These are phyloP conservation scores for Heracleum sosnowskyi DNA, from an alignment of 129 eudicot genomes.

Conservation along the genomic window DNA sequence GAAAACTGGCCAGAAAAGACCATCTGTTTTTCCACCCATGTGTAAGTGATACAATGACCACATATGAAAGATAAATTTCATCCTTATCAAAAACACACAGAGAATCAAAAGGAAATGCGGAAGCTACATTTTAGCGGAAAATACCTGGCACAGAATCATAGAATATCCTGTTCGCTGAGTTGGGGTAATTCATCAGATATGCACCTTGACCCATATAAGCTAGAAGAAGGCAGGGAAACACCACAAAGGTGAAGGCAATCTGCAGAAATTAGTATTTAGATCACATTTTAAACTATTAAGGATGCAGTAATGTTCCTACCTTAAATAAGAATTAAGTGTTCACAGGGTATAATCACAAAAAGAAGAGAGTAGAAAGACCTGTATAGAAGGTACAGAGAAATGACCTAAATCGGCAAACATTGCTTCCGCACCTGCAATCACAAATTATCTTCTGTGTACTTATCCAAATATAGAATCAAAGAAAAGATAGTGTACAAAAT, in stretches of 20 bases:
- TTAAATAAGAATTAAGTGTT: not conserved
- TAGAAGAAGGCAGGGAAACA: constrained; percentile 94
- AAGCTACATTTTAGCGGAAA: not conserved
- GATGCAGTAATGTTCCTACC: not conserved
- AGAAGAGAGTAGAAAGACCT: constrained; percentile 33
- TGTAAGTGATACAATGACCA: constrained; percentile 6
- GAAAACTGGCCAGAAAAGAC: constrained; percentile 90
- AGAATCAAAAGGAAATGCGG: not conserved
- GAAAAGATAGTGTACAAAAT: not conserved
- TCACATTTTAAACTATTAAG: not conserved
- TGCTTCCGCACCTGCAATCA: constrained; percentile 86
- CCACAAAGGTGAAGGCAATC: constrained; percentile 86
- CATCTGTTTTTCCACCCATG: constrained; percentile 35
- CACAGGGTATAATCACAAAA: not conserved
- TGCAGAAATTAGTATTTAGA: constrained; percentile 20
- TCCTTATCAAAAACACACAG: not conserved
- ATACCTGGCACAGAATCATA: constrained; percentile 90
- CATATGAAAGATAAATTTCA: not conserved
- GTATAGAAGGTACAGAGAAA: constrained; percentile 88
- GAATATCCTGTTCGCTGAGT: constrained; percentile 52
- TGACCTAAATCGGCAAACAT: constrained; percentile 99
- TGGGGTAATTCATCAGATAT: constrained; percentile 62
- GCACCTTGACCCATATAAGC: constrained; percentile 99
- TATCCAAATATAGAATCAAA: not conserved
- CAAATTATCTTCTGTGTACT: not conserved